Evolutionary conservation across 108 stramenopile genomes (phyloP).

Genomic region (Cylindrotheca closterium): DNA sequence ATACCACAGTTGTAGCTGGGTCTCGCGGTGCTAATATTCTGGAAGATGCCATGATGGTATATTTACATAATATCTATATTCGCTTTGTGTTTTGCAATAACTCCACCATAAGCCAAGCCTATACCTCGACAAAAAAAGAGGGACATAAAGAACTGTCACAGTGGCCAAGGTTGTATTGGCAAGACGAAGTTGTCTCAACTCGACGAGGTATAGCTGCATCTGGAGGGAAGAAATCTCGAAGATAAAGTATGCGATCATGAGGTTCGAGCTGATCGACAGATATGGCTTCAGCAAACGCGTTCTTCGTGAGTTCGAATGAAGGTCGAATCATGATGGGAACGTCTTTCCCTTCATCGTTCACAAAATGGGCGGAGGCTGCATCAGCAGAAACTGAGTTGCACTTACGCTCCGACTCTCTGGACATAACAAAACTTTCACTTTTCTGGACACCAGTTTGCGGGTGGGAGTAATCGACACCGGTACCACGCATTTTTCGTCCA

Average conservation of each 20-base stretch:
- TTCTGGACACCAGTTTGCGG: not conserved
- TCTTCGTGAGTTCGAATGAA: constrained; percentile 19
- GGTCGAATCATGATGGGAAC: constrained; percentile 42
- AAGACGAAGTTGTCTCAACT: not conserved
- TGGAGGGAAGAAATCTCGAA: constrained; percentile 53
- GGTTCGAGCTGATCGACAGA: constrained; percentile 33
- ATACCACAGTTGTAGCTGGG: too few relatives aligned
- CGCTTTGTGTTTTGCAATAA: too few relatives aligned
- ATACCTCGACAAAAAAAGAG: too few relatives aligned
- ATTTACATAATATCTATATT: too few relatives aligned
- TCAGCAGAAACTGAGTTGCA: not conserved
- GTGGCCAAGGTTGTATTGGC: not conserved
- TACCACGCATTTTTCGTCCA: not conserved
- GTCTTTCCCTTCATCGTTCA: not conserved
- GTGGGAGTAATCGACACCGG: not conserved
- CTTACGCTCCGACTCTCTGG: not conserved
- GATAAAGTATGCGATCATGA: constrained; percentile 40
- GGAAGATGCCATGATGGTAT: too few relatives aligned
- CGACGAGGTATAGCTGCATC: constrained; percentile 22
- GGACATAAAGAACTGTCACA: not conserved
- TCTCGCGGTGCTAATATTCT: too few relatives aligned
- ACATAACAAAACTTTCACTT: not conserved
- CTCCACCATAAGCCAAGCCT: too few relatives aligned
- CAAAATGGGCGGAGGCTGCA: not conserved
- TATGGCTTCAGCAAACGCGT: constrained; percentile 19